Evolutionary conservation across 2,329 filamentous ascomycete species (phyloP).

Genomic region (Hypoxylon sp.): DNA sequence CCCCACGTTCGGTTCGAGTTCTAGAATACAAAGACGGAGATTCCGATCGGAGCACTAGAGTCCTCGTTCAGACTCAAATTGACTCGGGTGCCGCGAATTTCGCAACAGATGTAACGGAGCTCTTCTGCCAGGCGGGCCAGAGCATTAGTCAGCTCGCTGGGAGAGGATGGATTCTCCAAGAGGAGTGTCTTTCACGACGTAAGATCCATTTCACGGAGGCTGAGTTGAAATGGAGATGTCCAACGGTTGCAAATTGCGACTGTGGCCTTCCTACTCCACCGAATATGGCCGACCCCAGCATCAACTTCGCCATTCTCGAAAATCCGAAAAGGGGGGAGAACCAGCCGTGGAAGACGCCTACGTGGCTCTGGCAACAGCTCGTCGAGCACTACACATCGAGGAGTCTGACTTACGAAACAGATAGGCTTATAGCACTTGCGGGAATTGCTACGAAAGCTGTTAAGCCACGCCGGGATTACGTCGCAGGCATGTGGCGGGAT

Average conservation of each 20-base stretch:
- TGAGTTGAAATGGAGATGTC: slow-evolving; percentile 24
- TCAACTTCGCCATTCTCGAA: slow-evolving; percentile 12
- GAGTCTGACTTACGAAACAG: slow-evolving; percentile 11
- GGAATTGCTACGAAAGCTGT: not conserved
- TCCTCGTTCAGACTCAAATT: slow-evolving; percentile 20
- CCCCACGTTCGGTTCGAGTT: slow-evolving; percentile 7
- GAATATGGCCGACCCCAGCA: slow-evolving; percentile 11
- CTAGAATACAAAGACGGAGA: not conserved
- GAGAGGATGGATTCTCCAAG: slow-evolving; percentile 23
- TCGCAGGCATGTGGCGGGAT: slow-evolving; percentile 20
- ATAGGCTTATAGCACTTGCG: slow-evolving; percentile 23
- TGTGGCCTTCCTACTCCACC: slow-evolving; percentile 2
- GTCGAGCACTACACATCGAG: slow-evolving; percentile 18
- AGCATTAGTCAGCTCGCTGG: slow-evolving; percentile 6
- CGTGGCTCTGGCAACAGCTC: slow-evolving; percentile 19
- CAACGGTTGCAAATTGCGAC: slow-evolving; percentile 11
- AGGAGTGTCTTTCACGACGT: slow-evolving; percentile 24
- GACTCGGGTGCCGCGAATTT: slow-evolving; percentile 15
- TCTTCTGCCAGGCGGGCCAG: slow-evolving; percentile 23
- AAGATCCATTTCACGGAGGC: slow-evolving; percentile 23
- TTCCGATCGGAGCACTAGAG: not conserved
- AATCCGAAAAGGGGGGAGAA: not conserved
- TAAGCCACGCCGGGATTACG: not conserved
- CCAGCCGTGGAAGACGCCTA: slow-evolving; percentile 21
- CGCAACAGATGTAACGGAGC: slow-evolving; percentile 5